Base-by-base conservation (phyloP, 1,284 basidiomycete species). In the Papiliotrema fonsecae region DNA sequence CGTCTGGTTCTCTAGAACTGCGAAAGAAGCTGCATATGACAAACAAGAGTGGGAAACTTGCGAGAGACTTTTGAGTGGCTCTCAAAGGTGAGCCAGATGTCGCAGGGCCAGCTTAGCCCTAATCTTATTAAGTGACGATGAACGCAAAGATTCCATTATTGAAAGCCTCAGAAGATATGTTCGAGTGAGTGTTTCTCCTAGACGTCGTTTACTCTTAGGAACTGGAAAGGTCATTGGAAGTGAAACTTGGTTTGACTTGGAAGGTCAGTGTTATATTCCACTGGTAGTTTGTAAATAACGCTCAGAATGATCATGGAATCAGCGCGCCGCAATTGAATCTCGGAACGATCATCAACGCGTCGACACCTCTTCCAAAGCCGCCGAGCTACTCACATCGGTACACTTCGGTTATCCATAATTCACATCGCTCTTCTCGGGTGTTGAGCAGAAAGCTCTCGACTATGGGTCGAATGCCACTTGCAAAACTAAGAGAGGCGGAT, bases 101-200 rank as follows among this genome's bases (percentile, higher is more conserved):
- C 9, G 9, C 2, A n/a, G 6, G 22, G 6, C 11, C 4, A 47
- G 50, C 27, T 42, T 22, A 47, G 25, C 14, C 34, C 34, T 35
- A 19, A 35, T 16, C 16, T 38, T 18, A 4, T 3, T 30, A 10
- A 70, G 67, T 25, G 65, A 65, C 48, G 67, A 70, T 34, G 61
- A 66, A 48, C 45, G 54, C 18, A 67, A 70, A 35, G 61, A 65
- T 44, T 49, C 47, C 6, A 53, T 51, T 7, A 58, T 58, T n/a
- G 67, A 70, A 45, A 42, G 44, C n/a, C 48, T 60, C 42, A 61
- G 57, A 32, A 47, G 47, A 4, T 70, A 70, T 38, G 50, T 61
- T 43, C 64, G 60, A 43, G 67, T 66, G n/a, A n/a, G 55, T 38
- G 3, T 28, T 32, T 16, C n/a, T 4, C 6, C 2, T 3, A 25